These are phyloP conservation scores for Taiozyma sp. DNA, from an alignment of 1,139 yeast species.

Conservation along the genomic window DNA sequence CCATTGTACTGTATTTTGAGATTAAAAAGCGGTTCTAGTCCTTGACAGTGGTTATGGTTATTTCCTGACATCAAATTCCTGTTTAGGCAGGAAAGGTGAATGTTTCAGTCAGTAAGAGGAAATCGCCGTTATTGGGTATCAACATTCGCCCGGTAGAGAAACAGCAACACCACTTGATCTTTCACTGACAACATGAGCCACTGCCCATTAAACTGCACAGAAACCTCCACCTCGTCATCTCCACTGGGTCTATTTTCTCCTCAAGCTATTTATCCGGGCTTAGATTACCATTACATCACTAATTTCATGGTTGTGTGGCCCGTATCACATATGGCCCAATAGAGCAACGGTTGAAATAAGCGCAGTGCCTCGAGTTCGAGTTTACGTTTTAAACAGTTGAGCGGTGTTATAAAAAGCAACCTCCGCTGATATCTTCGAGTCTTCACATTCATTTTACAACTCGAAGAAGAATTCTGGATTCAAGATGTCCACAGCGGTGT, in stretches of 20 bases:
- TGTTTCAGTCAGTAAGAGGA: too few relatives aligned
- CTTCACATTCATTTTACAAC: neutral
- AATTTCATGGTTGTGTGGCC: neutral
- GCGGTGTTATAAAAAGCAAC: neutral
- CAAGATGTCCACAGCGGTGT: neutral
- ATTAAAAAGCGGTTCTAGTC: too few relatives aligned
- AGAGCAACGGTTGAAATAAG: neutral
- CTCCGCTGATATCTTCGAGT: neutral
- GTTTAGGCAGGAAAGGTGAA: too few relatives aligned
- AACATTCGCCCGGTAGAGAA: too few relatives aligned
- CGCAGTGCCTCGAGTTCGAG: neutral
- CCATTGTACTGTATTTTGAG: neutral
- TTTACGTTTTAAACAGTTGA: neutral
- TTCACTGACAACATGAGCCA: too few relatives aligned
- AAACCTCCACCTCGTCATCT: too few relatives aligned
- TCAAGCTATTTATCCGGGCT: neutral
- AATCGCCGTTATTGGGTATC: too few relatives aligned
- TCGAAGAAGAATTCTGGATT: neutral
- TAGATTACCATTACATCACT: neutral
- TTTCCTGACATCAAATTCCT: neutral
- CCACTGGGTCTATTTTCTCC: neutral
- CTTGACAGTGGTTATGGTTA: neutral
- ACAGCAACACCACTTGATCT: too few relatives aligned
- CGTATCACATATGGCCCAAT: neutral
- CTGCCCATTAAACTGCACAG: too few relatives aligned